These are phyloP conservation scores for Bretschneidera sinensis DNA, from an alignment of 345 rosid genomes.

Conservation along the genomic window DNA sequence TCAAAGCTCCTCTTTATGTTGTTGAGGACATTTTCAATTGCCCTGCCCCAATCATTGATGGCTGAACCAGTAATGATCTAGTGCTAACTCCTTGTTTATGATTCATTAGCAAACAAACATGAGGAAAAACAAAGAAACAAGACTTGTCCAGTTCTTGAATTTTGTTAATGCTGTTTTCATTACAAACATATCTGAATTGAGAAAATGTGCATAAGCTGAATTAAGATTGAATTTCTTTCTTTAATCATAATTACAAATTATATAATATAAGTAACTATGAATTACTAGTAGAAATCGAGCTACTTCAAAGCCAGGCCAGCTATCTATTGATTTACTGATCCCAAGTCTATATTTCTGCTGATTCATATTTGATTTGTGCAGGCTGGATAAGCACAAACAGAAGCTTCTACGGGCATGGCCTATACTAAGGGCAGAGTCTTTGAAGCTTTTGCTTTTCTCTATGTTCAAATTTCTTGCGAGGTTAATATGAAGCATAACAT, in stretches of 20 bases:
- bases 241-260: no score
- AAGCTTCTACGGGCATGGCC: slow-evolving; percentile 35
- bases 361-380: slow-evolving; percentile 2
- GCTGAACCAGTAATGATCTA: slow-evolving; percentile 25
- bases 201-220: no score
- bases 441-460: slow-evolving; percentile 45
- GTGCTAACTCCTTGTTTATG: no score
- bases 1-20: slow-evolving; percentile 54
- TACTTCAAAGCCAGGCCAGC: no score
- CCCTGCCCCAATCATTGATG: slow-evolving; percentile 35
- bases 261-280: no score
- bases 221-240: no score
- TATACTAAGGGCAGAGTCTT: slow-evolving; percentile 24
- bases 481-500: slow-evolving; percentile 21
- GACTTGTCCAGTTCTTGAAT: no score
- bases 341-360: neutral
- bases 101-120: neutral
- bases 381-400: slow-evolving; percentile 14
- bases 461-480: slow-evolving; percentile 66
- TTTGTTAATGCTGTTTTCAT: no score
- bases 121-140: no score
- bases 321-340: no score
- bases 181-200: no score
- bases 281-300: neutral
- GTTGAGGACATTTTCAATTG: slow-evolving; percentile 66